phyloP scores from a whole-genome alignment of 257 asterid species.

The Nicotiana tabacum region DNA sequence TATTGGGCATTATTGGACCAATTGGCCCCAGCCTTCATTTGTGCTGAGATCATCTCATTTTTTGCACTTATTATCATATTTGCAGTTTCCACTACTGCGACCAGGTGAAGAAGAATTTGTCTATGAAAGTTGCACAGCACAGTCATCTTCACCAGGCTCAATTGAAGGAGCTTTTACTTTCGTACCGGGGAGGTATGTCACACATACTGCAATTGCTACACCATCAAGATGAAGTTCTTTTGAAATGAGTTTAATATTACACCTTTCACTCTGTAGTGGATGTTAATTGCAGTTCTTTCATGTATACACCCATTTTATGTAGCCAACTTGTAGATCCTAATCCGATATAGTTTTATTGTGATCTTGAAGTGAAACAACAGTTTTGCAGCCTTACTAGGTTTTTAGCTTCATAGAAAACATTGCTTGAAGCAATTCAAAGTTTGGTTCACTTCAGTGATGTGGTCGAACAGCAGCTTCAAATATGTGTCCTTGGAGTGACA shows the following conservation, averaged over 20 bases:
- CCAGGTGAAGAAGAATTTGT: constrained; percentile 78
- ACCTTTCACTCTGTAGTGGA: not conserved
- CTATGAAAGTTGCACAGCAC: constrained; percentile 64
- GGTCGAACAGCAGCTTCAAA: not conserved
- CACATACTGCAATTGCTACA: not conserved
- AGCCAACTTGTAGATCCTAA: constrained; percentile 5
- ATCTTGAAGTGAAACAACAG: not conserved
- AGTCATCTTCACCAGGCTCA: constrained; percentile 52
- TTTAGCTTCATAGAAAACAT: not conserved
- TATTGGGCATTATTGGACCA: not conserved
- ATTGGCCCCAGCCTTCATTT: not conserved
- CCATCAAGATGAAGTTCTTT: not conserved
- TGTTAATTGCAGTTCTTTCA: constrained; percentile 2
- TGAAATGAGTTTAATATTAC: not conserved
- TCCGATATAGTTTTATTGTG: not conserved
- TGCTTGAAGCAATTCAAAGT: not conserved
- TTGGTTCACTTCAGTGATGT: not conserved
- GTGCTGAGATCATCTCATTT: not conserved
- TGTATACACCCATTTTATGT: not conserved
- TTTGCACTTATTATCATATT: not conserved
- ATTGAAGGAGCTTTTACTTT: constrained; percentile 81
- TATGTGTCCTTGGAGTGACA: constrained; percentile 1
- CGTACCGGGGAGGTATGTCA: constrained; percentile 84
- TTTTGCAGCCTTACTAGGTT: not conserved
- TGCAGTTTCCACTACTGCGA: constrained; percentile 77